These are phyloP conservation scores for Juglanconis oblonga DNA, from an alignment of 2,329 filamentous ascomycete genomes.

Conservation along the genomic window DNA sequence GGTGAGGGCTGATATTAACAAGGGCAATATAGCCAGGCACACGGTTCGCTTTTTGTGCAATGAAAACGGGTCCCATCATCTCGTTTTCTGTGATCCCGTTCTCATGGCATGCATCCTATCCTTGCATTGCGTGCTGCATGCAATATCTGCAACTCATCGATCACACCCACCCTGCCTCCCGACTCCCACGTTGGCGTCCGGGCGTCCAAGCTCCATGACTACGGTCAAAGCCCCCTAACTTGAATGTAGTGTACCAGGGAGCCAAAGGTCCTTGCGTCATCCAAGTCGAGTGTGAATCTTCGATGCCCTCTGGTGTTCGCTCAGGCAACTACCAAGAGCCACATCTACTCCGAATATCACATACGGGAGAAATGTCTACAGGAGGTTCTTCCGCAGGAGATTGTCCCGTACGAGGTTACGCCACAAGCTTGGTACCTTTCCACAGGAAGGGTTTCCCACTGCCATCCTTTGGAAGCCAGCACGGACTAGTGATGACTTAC, in stretches of 20 bases:
- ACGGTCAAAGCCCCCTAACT: background rate
- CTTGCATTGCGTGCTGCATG: constrained; percentile 19
- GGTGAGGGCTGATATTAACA: constrained; percentile 17
- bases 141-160: constrained; percentile 20
- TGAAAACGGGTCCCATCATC: constrained; percentile 13
- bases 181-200: constrained; percentile 3
- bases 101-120: constrained; percentile 14
- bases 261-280: too few species aligned
- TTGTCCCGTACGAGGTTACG: too few species aligned
- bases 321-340: too few species aligned
- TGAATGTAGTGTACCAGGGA: background rate
- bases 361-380: too few species aligned
- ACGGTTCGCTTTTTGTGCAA: constrained; percentile 14
- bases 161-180: constrained; percentile 10
- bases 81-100: constrained; percentile 12
- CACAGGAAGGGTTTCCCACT: too few species aligned
- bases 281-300: too few species aligned
- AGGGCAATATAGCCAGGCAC: constrained; percentile 11
- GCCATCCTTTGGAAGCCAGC: too few species aligned
- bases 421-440: too few species aligned
- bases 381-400: too few species aligned
- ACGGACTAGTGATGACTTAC: too few species aligned
- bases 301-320: too few species aligned
- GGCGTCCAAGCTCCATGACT: background rate
- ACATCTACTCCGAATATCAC: too few species aligned